Evolutionary conservation across 331 rosid genomes (phyloP).

Genomic region (Quercus tomentella): DNA sequence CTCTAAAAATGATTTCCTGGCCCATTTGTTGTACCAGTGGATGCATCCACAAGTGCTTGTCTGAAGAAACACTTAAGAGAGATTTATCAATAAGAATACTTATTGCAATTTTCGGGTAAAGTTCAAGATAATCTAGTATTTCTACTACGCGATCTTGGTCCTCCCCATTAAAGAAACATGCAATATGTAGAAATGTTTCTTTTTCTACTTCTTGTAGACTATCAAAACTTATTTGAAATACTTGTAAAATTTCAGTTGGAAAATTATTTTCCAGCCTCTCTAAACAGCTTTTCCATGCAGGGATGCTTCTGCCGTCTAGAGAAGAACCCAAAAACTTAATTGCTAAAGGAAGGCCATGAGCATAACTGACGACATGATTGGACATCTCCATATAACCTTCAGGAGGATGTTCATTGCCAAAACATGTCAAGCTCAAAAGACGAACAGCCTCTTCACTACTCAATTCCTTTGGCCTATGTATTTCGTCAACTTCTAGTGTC

Average conservation of each 20-base stretch:
- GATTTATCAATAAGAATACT: constrained; percentile 19
- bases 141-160: not conserved
- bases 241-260: constrained; percentile 18
- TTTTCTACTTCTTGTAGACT: constrained; percentile 27
- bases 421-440: constrained; percentile 26
- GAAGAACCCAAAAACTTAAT: constrained; percentile 33
- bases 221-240: constrained; percentile 27
- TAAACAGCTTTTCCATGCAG: constrained; percentile 33
- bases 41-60: not conserved
- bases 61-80: constrained; percentile 7
- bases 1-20: not conserved
- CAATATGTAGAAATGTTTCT: constrained; percentile 21
- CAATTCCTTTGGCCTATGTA: constrained; percentile 24
- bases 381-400: constrained; percentile 28
- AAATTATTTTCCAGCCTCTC: constrained; percentile 24
- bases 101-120: constrained; percentile 7
- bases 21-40: constrained; percentile 27
- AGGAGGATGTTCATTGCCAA: constrained; percentile 7
- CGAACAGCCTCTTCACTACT: constrained; percentile 18
- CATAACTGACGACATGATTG: constrained; percentile 20
- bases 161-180: constrained; percentile 23
- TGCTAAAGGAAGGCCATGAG: constrained; percentile 31
- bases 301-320: constrained; percentile 18
- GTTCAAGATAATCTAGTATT: not conserved
- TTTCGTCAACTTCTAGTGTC: not conserved